A percentile compares a stretch with the other conserved stretches of the same genome.
These are phyloP conservation scores for Poa annua DNA, from an alignment of 176 grass and related monocot species.

Conservation along the genomic window DNA sequence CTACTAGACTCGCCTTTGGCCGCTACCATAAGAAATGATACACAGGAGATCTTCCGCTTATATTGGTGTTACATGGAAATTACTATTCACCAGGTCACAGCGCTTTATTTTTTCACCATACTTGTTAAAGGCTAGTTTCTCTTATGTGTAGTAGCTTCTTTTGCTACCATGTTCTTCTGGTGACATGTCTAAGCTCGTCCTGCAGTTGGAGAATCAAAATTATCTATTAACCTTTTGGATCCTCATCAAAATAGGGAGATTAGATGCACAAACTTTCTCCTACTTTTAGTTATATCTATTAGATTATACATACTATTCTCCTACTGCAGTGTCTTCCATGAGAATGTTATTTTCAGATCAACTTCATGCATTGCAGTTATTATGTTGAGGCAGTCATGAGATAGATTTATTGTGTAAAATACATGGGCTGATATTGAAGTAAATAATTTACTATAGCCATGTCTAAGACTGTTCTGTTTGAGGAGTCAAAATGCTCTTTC, in stretches of 20 bases:
- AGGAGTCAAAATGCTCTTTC: not conserved
- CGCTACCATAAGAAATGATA: not conserved
- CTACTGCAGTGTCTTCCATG: constrained; percentile 9
- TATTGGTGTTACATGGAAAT: constrained; percentile 11
- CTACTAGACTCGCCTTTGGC: too few relatives aligned
- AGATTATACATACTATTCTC: not conserved
- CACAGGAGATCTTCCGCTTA: not conserved
- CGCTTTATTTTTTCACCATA: not conserved
- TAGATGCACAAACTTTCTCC: constrained; percentile 1
- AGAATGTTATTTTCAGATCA: not conserved
- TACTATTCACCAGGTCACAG: not conserved
- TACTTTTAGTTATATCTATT: constrained; percentile 5
- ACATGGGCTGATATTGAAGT: not conserved
- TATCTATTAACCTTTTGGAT: not conserved
- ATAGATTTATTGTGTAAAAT: not conserved
- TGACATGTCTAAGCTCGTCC: constrained; percentile 2
- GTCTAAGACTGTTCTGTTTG: not conserved
- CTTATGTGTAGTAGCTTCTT: constrained; percentile 36
- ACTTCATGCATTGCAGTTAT: constrained; percentile 26
- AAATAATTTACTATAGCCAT: not conserved
- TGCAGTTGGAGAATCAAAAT: constrained; percentile 20
- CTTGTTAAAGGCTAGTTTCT: constrained; percentile 4
- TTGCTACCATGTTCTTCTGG: not conserved
- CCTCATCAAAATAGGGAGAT: not conserved
- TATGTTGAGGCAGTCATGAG: constrained; percentile 35